These are phyloP conservation scores for Solanum clarkiae DNA, from an alignment of 257 asterid species.

Conservation along the genomic window DNA sequence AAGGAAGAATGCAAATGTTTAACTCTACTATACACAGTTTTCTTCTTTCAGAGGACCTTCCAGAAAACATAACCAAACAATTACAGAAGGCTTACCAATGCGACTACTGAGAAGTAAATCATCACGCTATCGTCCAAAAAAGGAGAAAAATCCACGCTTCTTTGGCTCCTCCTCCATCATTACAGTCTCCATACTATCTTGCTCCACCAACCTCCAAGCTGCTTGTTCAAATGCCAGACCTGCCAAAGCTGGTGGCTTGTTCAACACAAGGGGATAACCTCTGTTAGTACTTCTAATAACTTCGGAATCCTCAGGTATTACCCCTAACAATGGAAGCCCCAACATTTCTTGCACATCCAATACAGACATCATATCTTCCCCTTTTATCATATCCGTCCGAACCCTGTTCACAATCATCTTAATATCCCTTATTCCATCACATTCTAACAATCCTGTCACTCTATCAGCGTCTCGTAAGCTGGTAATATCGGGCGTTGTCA, in stretches of 20 bases:
- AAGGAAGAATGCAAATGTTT: conserved; percentile 12
- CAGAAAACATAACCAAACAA: neutral
- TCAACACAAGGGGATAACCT: conserved; percentile 82
- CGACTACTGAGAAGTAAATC: neutral
- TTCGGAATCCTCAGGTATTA: conserved; percentile 86
- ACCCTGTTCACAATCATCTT: conserved; percentile 96
- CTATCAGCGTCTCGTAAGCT: conserved; percentile 88
- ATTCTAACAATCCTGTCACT: conserved; percentile 80
- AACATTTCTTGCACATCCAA: conserved; percentile 92
- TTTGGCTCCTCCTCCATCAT: conserved; percentile 95
- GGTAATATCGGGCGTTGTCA: conserved; percentile 90
- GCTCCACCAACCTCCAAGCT: conserved; percentile 97
- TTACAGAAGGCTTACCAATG: neutral
- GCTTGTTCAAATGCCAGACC: conserved; percentile 97
- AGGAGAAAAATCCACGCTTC: conserved; percentile 84
- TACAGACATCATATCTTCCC: conserved; percentile 99
- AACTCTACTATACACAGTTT: conserved; percentile 30
- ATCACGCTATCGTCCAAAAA: conserved; percentile 56
- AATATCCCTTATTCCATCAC: conserved; percentile 91
- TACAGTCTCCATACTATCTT: conserved; percentile 95
- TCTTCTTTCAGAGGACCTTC: neutral
- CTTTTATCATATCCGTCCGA: conserved; percentile 89
- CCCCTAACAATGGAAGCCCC: conserved; percentile 82
- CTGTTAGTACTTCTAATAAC: conserved; percentile 88
- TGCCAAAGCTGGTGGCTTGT: conserved; percentile 90